Evolutionary conservation across 2,329 filamentous ascomycete species (phyloP), one percentile per base, ranked within the genome.

Genomic region (Penicillium griseofulvum): DNA sequence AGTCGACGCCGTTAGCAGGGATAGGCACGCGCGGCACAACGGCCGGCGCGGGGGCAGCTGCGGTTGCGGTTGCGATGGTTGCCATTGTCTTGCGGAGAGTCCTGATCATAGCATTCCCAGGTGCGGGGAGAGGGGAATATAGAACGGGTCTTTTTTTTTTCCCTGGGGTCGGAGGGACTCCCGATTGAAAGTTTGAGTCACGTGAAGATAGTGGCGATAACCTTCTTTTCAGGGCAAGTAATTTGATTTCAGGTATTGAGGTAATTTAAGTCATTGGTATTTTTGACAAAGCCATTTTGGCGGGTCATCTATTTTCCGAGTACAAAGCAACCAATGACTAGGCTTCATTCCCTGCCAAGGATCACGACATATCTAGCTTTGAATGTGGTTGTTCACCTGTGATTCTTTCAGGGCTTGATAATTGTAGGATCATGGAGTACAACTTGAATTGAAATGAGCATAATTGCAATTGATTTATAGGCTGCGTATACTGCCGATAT

Each of bases 1-100:
- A 97, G 78, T 97, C 91, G 68, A 96, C 91, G 49, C 93, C 93
- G 73, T 88, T 89, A 58, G 81, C 83, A 61, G 93, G 93, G 63
- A 97, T 96, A 49, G 91, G 87, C 36, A 96, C 89, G 70, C 81
- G 85, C 70, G 88, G 87, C 57, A 79, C 66, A 65, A 78, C 75
- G 42, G 59, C 57, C 50, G 45, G 41, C 24, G 37, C 38, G 17
- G 52, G n/a, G 26, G 34, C 49, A 14, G 50, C 16, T 22, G 44
- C 24, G 52, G 81, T 53, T 55, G 64, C 58, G 33, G 68, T 52
- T 48, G 68, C 64, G 67, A 50, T 19, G 5, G 28, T 31, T 34
- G 81, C 79, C 84, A 88, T 89, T 70, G 75, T 78, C 73, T 78
- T 74, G 73, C 76, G 77, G 48, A 81, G 53, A 33, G 66, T 58